Evolutionary conservation across 306 rosid genomes (phyloP).

Genomic region (Lotus japonicus): DNA sequence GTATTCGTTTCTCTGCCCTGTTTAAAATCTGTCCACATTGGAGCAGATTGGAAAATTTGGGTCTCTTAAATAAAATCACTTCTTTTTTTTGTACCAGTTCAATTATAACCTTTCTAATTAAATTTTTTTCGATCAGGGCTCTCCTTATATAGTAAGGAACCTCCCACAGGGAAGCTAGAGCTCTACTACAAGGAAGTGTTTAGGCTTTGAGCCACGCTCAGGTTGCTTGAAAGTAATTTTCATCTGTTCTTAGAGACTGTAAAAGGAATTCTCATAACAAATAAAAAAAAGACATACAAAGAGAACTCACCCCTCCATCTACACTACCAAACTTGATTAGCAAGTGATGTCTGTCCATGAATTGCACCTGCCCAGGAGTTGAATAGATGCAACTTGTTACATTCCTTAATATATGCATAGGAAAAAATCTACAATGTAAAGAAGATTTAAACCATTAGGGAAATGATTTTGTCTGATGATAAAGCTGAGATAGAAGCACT

Average conservation of each 20-base stretch:
- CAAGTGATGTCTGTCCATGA: conserved; percentile 93
- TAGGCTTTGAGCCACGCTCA: neutral
- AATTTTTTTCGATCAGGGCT: neutral
- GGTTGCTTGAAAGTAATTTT: neutral
- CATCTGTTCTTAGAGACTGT: neutral
- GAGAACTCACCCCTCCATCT: conserved; percentile 87
- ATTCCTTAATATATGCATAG: conserved; percentile 18
- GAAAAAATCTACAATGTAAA: neutral
- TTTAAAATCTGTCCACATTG: no score
- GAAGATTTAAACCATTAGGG: conserved; percentile 1
- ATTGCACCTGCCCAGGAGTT: conserved; percentile 82
- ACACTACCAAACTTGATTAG: conserved; percentile 96
- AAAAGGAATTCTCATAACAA: conserved; percentile 3
- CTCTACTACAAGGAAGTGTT: neutral
- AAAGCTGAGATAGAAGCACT: neutral
- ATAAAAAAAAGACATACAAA: neutral
- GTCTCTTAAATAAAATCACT: no score
- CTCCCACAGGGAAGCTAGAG: neutral
- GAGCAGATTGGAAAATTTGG: no score
- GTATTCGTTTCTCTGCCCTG: no score
- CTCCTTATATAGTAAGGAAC: neutral
- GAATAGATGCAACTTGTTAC: conserved; percentile 42
- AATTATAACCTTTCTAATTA: no score
- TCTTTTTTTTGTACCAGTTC: no score
- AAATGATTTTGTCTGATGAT: conserved; percentile 19